Evolutionary conservation across 1,284 basidiomycete species (phyloP).

Genomic region (Heterobasidion occidentale): DNA sequence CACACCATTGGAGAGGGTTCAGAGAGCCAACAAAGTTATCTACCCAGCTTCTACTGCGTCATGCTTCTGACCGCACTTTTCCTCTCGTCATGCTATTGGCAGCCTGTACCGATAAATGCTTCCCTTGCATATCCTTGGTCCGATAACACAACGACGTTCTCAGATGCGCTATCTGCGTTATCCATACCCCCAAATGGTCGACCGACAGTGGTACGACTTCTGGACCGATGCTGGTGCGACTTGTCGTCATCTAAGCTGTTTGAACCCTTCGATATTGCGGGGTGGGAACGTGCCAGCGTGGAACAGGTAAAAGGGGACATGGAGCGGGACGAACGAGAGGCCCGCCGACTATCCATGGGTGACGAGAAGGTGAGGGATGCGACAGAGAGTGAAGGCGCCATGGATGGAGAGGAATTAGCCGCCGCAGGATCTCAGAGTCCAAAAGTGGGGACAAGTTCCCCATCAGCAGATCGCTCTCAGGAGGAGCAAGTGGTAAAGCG

Average conservation of each 20-base stretch:
- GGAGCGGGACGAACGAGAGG: conserved; percentile 21
- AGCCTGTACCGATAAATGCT: conserved; percentile 59
- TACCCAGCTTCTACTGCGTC: conserved; percentile 73
- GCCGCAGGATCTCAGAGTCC: background rate
- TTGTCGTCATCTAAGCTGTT: conserved; percentile 50
- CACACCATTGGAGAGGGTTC: background rate
- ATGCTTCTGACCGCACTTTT: conserved; percentile 70
- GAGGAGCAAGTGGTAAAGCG: background rate
- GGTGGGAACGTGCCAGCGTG: conserved; percentile 63
- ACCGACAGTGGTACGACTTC: conserved; percentile 45
- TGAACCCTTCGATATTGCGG: conserved; percentile 63
- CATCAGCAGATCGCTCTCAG: background rate
- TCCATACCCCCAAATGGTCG: background rate
- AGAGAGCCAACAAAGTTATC: background rate
- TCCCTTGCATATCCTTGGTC: conserved; percentile 57
- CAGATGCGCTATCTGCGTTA: conserved; percentile 44
- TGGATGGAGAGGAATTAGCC: background rate
- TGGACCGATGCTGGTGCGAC: conserved; percentile 79
- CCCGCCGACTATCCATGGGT: conserved; percentile 7
- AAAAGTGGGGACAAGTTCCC: background rate
- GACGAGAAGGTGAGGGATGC: background rate
- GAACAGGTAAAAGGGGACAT: conserved; percentile 32
- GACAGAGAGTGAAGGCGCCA: background rate
- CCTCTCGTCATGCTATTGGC: conserved; percentile 81
- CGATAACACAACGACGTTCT: conserved; percentile 60